Conservation (phyloP, 768 basidiomycete species). For the Lentinula boryana region DNA sequence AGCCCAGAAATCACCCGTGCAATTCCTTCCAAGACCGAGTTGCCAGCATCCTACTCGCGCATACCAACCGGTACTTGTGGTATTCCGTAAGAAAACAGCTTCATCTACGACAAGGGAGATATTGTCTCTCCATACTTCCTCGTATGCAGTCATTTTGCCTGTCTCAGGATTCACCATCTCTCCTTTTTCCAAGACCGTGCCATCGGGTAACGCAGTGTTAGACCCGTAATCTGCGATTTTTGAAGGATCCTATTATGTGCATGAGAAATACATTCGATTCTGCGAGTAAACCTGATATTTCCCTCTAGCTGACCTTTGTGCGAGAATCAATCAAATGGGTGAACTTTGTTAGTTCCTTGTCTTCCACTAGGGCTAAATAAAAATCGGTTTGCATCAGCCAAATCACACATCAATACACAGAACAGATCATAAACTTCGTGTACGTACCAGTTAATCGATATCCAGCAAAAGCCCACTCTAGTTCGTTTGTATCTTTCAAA, state of each 20-base stretch:
- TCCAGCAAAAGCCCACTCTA: conserved; percentile 36
- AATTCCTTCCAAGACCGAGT: conserved; percentile 1
- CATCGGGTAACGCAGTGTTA: conserved; percentile 20
- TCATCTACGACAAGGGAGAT: neutral
- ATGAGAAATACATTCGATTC: neutral
- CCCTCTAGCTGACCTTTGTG: conserved; percentile 15
- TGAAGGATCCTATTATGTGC: conserved; percentile 9
- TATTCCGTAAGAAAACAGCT: conserved; percentile 7
- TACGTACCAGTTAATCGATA: conserved; percentile 16
- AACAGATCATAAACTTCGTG: no score
- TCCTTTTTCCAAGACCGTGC: conserved; percentile 23
- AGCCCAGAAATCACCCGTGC: conserved; percentile 4
- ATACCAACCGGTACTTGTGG: conserved; percentile 6
- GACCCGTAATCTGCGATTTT: conserved; percentile 19
- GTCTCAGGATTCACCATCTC: conserved; percentile 28
- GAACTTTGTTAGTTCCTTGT: conserved; percentile 18
- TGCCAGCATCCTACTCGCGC: conserved; percentile 5
- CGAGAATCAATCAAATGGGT: conserved; percentile 27
- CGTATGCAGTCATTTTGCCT: conserved; percentile 20
- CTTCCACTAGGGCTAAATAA: neutral
- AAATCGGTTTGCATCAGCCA: neutral
- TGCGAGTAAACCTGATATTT: neutral
- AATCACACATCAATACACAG: neutral
- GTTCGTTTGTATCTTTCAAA: conserved; percentile 16
- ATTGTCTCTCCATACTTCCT: conserved; percentile 27